Conservation (phyloP, 2,329 filamentous ascomycete genomes). For the Thielaviopsis punctulata region DNA sequence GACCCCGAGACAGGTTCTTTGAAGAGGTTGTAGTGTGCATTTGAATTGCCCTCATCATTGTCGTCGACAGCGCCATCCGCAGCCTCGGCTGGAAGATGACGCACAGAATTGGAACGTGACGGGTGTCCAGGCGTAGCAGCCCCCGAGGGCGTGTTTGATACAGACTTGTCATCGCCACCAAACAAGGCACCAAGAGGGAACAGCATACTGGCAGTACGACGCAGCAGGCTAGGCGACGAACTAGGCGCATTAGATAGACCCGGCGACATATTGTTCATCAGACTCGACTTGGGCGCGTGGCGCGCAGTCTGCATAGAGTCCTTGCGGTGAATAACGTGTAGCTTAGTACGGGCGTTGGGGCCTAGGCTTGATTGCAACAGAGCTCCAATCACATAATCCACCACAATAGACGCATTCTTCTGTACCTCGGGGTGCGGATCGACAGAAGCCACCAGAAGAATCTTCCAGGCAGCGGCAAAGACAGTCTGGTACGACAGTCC, state of each 20-base stretch:
- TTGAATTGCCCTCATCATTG: constrained; percentile 47
- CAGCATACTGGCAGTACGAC: constrained; percentile 45
- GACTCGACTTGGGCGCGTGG: constrained; percentile 17
- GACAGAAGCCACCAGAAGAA: constrained; percentile 74
- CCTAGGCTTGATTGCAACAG: constrained; percentile 65
- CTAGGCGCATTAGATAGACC: constrained; percentile 22
- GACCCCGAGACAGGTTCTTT: constrained; percentile 64
- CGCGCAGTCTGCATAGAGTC: constrained; percentile 26
- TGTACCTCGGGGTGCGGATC: constrained; percentile 92
- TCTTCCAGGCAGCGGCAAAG: constrained; percentile 88
- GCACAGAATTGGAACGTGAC: constrained; percentile 17
- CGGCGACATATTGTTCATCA: constrained; percentile 18
- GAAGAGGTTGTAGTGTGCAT: constrained; percentile 58
- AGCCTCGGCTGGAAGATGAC: constrained; percentile 2
- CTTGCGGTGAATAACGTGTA: constrained; percentile 52
- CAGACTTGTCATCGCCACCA: constrained; percentile 28
- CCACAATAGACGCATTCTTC: constrained; percentile 63
- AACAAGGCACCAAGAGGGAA: constrained; percentile 37
- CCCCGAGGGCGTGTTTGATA: constrained; percentile 19
- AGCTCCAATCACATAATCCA: constrained; percentile 68
- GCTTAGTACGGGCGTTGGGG: constrained; percentile 48
- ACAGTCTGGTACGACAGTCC: constrained; percentile 71
- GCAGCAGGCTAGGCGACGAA: constrained; percentile 40
- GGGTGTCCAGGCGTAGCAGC: constrained; percentile 15
- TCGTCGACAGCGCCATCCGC: constrained; percentile 49